A percentile compares a stretch with the other conserved stretches of the same genome.
Evolutionary conservation across 768 basidiomycete species (phyloP).

Genomic region (Pholiota conissans): DNA sequence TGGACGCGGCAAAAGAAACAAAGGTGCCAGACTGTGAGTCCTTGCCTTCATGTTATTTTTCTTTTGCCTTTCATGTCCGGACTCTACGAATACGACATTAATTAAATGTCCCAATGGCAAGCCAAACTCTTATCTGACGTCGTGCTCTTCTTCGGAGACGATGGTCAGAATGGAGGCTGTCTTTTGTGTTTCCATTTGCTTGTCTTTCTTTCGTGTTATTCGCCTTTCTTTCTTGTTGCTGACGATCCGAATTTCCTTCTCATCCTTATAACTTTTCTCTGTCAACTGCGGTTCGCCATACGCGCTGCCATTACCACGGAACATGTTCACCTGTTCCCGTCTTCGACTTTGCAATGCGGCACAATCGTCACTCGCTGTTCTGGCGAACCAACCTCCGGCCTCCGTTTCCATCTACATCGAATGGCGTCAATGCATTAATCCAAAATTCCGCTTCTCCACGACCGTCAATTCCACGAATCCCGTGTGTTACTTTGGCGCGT

Average conservation of each 20-base stretch:
- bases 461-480: not conserved
- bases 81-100: not conserved
- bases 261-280: not conserved
- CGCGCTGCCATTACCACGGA: not conserved
- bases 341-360: not conserved
- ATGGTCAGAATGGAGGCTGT: not conserved
- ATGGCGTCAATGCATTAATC: not conserved
- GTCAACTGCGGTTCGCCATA: not conserved
- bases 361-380: not conserved
- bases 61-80: not conserved
- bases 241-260: not conserved
- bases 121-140: not conserved
- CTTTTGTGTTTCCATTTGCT: not conserved
- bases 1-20: constrained; percentile 29
- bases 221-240: not conserved
- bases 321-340: not conserved
- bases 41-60: constrained; percentile 4
- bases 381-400: not conserved
- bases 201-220: not conserved
- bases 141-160: not conserved
- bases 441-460: too few species aligned
- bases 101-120: not conserved
- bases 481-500: not conserved
- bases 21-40: constrained; percentile 39
- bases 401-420: not conserved